phyloP scores from a whole-genome alignment of 192 early-diverging fungal genomes.

The Podila epigama region DNA sequence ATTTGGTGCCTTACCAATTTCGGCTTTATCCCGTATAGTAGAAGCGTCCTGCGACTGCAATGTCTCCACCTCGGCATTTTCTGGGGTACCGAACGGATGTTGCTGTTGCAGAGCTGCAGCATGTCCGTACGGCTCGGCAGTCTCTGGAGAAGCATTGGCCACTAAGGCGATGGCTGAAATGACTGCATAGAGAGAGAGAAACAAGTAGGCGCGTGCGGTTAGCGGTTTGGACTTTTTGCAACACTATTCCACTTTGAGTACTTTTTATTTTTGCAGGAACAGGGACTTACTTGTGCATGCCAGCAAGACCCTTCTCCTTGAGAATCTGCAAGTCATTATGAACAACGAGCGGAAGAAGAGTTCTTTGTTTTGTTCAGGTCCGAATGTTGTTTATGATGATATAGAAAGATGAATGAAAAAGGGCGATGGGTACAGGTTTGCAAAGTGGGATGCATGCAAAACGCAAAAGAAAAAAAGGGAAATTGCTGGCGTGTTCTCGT shows the following conservation, averaged over 20 bases:
- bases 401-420: not conserved
- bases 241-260: not conserved
- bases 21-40: not conserved
- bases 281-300: slow-evolving; percentile 26
- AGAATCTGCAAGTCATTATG: slow-evolving; percentile 16
- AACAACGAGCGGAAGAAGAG: not conserved
- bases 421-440: not conserved
- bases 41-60: not conserved
- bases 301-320: slow-evolving; percentile 27
- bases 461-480: not conserved
- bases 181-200: too few species aligned
- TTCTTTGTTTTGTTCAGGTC: not conserved
- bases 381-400: not conserved
- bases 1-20: not conserved
- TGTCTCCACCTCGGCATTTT: not conserved
- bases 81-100: not conserved
- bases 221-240: not conserved
- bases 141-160: not conserved
- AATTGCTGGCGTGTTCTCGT: not conserved
- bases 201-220: too few species aligned
- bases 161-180: not conserved
- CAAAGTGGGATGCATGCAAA: not conserved
- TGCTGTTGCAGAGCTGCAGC: not conserved
- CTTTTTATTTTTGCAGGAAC: not conserved
- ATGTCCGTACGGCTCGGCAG: not conserved